Conservation (phyloP, 2,329 filamentous ascomycete genomes). For the Nemania sp. region DNA sequence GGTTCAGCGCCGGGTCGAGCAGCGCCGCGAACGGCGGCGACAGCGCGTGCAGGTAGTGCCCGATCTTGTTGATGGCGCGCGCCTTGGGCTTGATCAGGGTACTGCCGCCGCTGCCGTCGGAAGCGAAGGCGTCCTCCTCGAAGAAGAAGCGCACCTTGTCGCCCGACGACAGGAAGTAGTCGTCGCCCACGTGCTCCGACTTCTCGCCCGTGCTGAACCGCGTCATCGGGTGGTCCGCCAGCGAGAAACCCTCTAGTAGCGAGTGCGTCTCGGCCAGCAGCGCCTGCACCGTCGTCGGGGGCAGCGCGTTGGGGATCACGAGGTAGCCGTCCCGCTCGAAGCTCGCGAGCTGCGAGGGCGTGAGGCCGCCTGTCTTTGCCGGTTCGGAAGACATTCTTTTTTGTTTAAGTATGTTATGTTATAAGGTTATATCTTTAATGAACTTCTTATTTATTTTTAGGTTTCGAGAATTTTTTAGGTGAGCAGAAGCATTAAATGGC, state of each 20-base stretch:
- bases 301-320: conserved; percentile 78
- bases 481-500: background rate
- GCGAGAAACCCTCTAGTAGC: conserved; percentile 74
- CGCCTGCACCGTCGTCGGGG: conserved; percentile 63
- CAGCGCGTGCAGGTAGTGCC: conserved; percentile 74
- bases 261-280: conserved; percentile 76
- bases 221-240: conserved; percentile 89
- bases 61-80: conserved; percentile 87
- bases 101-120: conserved; percentile 49
- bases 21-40: conserved; percentile 68
- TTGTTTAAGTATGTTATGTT: background rate
- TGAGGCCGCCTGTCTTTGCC: conserved; percentile 59
- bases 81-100: conserved; percentile 76
- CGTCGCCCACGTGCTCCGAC: conserved; percentile 82
- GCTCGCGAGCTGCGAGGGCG: conserved; percentile 68
- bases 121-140: conserved; percentile 86
- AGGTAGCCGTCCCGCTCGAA: conserved; percentile 90
- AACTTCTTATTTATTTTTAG: background rate
- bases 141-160: conserved; percentile 98
- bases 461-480: background rate
- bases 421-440: background rate
- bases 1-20: conserved; percentile 54
- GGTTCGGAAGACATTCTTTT: conserved; percentile 24
- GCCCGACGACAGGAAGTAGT: conserved; percentile 88
- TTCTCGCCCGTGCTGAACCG: conserved; percentile 85